phyloP scores from a whole-genome alignment of 192 early-diverging fungal genomes.

The Coemansia sp. region DNA sequence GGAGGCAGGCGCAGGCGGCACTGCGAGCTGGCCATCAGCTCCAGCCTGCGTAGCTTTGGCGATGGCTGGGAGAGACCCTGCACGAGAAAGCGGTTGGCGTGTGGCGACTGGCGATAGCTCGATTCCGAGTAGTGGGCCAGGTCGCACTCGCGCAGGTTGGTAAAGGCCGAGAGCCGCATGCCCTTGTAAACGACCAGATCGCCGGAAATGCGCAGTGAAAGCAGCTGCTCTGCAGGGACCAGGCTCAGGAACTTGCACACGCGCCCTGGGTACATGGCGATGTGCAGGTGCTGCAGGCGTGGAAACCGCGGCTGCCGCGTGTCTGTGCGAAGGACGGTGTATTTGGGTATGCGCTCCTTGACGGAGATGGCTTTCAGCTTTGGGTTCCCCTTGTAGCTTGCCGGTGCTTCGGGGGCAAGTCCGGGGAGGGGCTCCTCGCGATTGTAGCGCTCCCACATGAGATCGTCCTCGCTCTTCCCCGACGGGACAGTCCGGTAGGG shows the following conservation, averaged over 20 bases:
- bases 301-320: slow-evolving; percentile 31
- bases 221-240: slow-evolving; percentile 20
- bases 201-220: slow-evolving; percentile 21
- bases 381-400: slow-evolving; percentile 19
- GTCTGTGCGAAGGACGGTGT: slow-evolving; percentile 16
- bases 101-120: slow-evolving; percentile 15
- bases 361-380: slow-evolving; percentile 29
- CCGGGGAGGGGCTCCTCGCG: slow-evolving; percentile 4
- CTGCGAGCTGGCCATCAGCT: slow-evolving; percentile 10
- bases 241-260: slow-evolving; percentile 26
- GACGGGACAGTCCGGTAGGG: slow-evolving; percentile 32
- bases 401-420: background rate
- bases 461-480: slow-evolving; percentile 28
- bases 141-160: slow-evolving; percentile 3
- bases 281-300: slow-evolving; percentile 17
- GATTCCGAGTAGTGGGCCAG: slow-evolving; percentile 15
- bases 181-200: slow-evolving; percentile 37
- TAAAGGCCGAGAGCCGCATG: slow-evolving; percentile 14
- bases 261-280: slow-evolving; percentile 32
- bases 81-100: slow-evolving; percentile 25
- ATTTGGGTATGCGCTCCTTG: slow-evolving; percentile 31
- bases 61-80: slow-evolving; percentile 16
- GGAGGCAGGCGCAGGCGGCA: slow-evolving; percentile 19
- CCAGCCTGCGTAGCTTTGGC: slow-evolving; percentile 4
- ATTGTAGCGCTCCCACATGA: slow-evolving; percentile 23